Conservation (phyloP, 116 monocot species). For the Cymodocea nodosa region DNA sequence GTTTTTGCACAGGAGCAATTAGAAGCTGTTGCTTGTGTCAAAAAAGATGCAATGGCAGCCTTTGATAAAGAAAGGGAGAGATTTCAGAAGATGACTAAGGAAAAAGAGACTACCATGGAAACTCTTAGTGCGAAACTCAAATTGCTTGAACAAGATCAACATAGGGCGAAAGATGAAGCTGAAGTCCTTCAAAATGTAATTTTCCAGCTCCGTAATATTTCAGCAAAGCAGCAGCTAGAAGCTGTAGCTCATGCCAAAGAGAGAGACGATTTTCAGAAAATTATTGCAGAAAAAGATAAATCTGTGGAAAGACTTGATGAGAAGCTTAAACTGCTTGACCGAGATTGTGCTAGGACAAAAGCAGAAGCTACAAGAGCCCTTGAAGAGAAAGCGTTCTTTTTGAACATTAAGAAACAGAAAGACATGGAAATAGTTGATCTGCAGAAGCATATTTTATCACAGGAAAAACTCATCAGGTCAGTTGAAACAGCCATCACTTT, state of each 20-base stretch:
- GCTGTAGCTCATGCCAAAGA: conserved; percentile 21
- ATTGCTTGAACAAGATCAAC: conserved; percentile 26
- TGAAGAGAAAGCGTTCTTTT: conserved; percentile 20
- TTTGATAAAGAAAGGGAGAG: conserved; percentile 19
- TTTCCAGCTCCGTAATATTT: conserved; percentile 12
- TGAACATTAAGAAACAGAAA: conserved; percentile 31
- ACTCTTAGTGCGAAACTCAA: conserved; percentile 14
- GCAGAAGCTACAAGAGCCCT: conserved; percentile 17
- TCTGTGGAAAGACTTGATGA: conserved; percentile 14
- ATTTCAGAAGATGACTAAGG: conserved; percentile 22
- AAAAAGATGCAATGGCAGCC: conserved; percentile 7
- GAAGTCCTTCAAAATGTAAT: conserved; percentile 28
- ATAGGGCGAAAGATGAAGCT: conserved; percentile 12
- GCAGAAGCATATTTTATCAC: conserved; percentile 16
- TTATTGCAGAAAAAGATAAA: conserved; percentile 22
- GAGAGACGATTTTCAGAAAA: conserved; percentile 17
- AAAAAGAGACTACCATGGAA: conserved; percentile 21
- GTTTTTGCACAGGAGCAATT: no score
- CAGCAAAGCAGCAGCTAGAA: conserved; percentile 28
- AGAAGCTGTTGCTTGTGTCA: no score
- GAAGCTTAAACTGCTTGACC: conserved; percentile 26
- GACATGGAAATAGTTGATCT: conserved; percentile 24
- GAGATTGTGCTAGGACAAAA: conserved; percentile 16
- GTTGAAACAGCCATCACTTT: conserved; percentile 21
- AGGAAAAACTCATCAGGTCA: conserved; percentile 14